Percentiles rank a stretch among this genome's conserved stretches.
Evolutionary conservation across 1,284 basidiomycete species (phyloP).

Genomic region (Fomitopsis pinicola): DNA sequence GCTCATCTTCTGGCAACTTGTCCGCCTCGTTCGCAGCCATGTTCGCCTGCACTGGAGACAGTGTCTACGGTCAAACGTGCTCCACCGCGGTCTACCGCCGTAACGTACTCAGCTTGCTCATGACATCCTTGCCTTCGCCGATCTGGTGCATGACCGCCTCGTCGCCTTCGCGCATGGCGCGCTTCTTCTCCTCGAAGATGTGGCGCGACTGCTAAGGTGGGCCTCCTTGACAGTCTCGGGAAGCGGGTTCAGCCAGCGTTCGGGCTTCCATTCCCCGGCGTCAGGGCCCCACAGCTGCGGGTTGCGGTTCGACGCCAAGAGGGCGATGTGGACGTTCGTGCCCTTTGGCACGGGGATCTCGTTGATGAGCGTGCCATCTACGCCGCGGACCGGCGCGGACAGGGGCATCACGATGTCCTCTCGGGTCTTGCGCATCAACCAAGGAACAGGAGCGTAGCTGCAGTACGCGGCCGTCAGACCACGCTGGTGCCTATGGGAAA

Average conservation of each 20-base stretch:
- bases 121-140: too few species aligned
- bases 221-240: conserved; percentile 9
- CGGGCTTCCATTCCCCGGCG: conserved; percentile 9
- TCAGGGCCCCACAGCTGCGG: conserved; percentile 7
- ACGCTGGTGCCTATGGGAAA: background rate
- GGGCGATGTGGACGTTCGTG: conserved; percentile 34
- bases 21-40: too few species aligned
- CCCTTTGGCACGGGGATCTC: conserved; percentile 43
- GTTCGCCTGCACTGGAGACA: too few species aligned
- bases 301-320: conserved; percentile 37
- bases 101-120: conserved; percentile 24
- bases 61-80: background rate
- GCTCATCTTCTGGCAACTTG: too few species aligned
- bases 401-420: conserved; percentile 53
- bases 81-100: background rate
- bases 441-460: conserved; percentile 7
- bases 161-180: too few species aligned
- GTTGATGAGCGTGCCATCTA: conserved; percentile 32
- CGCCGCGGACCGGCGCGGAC: conserved; percentile 34
- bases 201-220: too few species aligned
- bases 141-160: too few species aligned
- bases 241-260: conserved; percentile 12
- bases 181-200: too few species aligned
- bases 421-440: conserved; percentile 2
- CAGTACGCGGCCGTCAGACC: background rate